These are phyloP conservation scores for Diaporthe sp. DNA, from an alignment of 2,329 filamentous ascomycete genomes.

Conservation along the genomic window DNA sequence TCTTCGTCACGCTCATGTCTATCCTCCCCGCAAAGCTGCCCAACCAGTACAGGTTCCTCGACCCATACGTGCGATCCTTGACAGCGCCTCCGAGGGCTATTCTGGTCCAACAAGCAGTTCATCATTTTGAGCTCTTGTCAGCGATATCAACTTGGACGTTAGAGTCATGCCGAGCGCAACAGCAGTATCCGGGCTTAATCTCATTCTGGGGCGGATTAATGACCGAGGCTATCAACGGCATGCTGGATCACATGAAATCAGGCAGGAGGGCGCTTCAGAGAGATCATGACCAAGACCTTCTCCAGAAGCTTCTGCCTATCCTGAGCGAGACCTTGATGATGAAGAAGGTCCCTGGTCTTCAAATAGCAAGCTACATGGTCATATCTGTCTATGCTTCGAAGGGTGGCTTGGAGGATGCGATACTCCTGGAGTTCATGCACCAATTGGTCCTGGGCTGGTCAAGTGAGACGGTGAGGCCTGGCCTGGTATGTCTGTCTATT, in stretches of 20 bases:
- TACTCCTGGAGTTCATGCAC: conserved; percentile 91
- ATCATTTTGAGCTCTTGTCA: conserved; percentile 82
- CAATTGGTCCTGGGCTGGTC: conserved; percentile 85
- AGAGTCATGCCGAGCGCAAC: conserved; percentile 77
- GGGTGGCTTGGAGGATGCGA: conserved; percentile 80
- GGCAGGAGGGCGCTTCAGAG: conserved; percentile 82
- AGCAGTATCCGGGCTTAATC: conserved; percentile 82
- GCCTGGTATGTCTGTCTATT: conserved; percentile 84
- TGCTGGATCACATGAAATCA: conserved; percentile 82
- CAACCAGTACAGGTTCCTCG: conserved; percentile 83
- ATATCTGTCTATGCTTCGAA: conserved; percentile 89
- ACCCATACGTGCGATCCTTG: conserved; percentile 85
- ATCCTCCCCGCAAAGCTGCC: conserved; percentile 86
- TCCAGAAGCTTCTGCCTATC: conserved; percentile 75
- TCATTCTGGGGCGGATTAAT: conserved; percentile 93
- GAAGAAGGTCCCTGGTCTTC: conserved; percentile 82
- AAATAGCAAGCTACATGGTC: conserved; percentile 93
- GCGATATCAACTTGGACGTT: conserved; percentile 85
- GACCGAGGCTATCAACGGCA: conserved; percentile 86
- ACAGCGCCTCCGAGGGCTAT: conserved; percentile 83
- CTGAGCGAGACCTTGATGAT: conserved; percentile 84
- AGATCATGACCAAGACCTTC: conserved; percentile 84
- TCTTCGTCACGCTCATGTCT: conserved; percentile 88
- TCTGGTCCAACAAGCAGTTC: conserved; percentile 86
- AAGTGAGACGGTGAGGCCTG: conserved; percentile 78